phyloP scores from a whole-genome alignment of 2,329 filamentous ascomycete genomes.

The Fusarium keratoplasticum region DNA sequence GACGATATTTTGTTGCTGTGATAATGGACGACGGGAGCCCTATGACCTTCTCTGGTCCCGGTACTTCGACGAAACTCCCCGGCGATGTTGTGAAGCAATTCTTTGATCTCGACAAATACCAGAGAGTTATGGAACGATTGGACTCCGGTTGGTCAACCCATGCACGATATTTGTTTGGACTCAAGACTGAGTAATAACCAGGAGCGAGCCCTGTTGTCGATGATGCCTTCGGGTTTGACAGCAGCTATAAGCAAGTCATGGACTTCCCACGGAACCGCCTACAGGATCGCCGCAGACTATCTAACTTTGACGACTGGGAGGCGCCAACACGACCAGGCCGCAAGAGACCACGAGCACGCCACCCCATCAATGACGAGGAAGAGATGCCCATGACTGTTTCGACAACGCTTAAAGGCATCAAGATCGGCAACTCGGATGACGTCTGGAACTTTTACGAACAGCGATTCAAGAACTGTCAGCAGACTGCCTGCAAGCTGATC shows the following conservation, averaged over 20 bases:
- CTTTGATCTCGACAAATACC: constrained; percentile 59
- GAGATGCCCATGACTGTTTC: constrained; percentile 54
- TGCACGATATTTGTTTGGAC: not conserved
- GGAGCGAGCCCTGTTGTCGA: constrained; percentile 50
- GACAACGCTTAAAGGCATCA: constrained; percentile 57
- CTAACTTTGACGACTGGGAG: constrained; percentile 49
- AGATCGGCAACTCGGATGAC: constrained; percentile 64
- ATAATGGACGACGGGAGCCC: constrained; percentile 61
- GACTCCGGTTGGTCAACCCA: constrained; percentile 52
- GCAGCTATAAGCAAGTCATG: constrained; percentile 42
- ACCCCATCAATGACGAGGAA: constrained; percentile 54
- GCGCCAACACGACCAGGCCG: constrained; percentile 44
- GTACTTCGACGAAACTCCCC: constrained; percentile 49
- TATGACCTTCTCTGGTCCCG: constrained; percentile 60
- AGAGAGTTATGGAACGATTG: constrained; percentile 52
- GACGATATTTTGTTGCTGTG: constrained; percentile 64
- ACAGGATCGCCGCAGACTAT: constrained; percentile 48
- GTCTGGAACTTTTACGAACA: constrained; percentile 71
- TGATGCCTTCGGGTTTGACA: constrained; percentile 46
- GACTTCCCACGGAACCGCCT: constrained; percentile 43
- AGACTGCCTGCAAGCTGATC: constrained; percentile 77
- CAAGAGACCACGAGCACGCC: constrained; percentile 51
- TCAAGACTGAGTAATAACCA: constrained; percentile 33
- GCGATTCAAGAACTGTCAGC: constrained; percentile 74
- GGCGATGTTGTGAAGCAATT: constrained; percentile 57